These are phyloP conservation scores for Leccinum imitatum DNA, from an alignment of 768 basidiomycete species.

Conservation along the genomic window DNA sequence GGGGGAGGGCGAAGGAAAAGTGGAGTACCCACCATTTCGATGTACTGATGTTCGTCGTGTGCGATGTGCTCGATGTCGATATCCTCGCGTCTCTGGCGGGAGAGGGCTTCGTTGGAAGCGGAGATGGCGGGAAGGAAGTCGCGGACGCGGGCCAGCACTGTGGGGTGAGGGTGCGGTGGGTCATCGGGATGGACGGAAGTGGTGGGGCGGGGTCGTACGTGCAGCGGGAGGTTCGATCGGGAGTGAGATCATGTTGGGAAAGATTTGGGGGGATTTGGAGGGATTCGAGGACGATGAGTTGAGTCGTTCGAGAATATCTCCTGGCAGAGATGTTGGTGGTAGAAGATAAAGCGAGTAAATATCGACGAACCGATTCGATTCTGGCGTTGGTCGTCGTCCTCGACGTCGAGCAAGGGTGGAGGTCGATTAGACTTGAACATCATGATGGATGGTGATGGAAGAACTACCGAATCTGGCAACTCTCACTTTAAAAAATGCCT, in stretches of 20 bases:
- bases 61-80: constrained; percentile 70
- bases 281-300: constrained; percentile 25
- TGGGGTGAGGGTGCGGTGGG: neutral
- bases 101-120: constrained; percentile 59
- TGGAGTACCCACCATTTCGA: constrained; percentile 56
- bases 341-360: neutral
- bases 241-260: constrained; percentile 22
- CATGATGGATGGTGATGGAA: neutral
- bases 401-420: constrained; percentile 40
- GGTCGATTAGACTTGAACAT: constrained; percentile 16
- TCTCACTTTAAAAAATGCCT: neutral
- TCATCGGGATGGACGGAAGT: constrained; percentile 3
- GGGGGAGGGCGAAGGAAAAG: neutral
- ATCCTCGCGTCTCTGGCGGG: constrained; percentile 49
- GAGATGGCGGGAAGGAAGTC: constrained; percentile 67
- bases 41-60: constrained; percentile 48
- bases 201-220: constrained; percentile 37
- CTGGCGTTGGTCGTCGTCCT: constrained; percentile 47
- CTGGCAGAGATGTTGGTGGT: constrained; percentile 24
- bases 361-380: constrained; percentile 38
- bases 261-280: constrained; percentile 35
- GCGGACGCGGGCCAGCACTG: constrained; percentile 66
- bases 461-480: constrained; percentile 8
- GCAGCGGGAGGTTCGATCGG: constrained; percentile 46
- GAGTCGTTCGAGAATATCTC: constrained; percentile 41